These are phyloP conservation scores for Domatiomyces globalis DNA, from an alignment of 2,329 filamentous ascomycete genomes.

Conservation along the genomic window DNA sequence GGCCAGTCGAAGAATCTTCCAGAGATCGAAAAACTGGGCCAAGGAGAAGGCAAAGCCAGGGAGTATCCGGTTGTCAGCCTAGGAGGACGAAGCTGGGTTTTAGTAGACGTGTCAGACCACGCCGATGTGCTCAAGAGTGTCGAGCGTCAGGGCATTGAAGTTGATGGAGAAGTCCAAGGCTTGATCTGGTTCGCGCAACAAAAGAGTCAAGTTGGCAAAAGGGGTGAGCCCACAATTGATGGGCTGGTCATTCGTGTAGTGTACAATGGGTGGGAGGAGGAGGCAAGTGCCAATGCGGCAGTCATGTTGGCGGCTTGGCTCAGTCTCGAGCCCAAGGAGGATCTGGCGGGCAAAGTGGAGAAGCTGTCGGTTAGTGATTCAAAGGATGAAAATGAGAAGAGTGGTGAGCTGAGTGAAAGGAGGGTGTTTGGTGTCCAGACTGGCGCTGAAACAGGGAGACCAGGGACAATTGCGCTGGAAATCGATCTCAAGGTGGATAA, in stretches of 20 bases:
- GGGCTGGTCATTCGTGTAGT: not conserved
- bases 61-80: not conserved
- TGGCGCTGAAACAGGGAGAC: conserved; percentile 53
- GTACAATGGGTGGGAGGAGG: not conserved
- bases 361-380: conserved; percentile 1
- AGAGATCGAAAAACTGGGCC: not conserved
- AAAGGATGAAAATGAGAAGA: conserved; percentile 20
- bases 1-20: not conserved
- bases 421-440: conserved; percentile 43
- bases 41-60: conserved; percentile 8
- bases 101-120: not conserved
- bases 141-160: not conserved
- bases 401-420: conserved; percentile 27
- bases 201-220: not conserved
- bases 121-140: not conserved
- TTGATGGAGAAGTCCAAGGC: not conserved
- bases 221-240: not conserved
- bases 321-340: not conserved
- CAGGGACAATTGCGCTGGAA: conserved; percentile 27
- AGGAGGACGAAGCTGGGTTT: not conserved
- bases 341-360: not conserved
- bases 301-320: not conserved
- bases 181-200: not conserved
- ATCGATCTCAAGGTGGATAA: conserved; percentile 31
- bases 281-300: not conserved